A percentile compares a stretch with the other conserved stretches of the same genome.
Evolutionary conservation across 2,329 filamentous ascomycete species (phyloP).

Genomic region (Ophioceras dolichostomum): DNA sequence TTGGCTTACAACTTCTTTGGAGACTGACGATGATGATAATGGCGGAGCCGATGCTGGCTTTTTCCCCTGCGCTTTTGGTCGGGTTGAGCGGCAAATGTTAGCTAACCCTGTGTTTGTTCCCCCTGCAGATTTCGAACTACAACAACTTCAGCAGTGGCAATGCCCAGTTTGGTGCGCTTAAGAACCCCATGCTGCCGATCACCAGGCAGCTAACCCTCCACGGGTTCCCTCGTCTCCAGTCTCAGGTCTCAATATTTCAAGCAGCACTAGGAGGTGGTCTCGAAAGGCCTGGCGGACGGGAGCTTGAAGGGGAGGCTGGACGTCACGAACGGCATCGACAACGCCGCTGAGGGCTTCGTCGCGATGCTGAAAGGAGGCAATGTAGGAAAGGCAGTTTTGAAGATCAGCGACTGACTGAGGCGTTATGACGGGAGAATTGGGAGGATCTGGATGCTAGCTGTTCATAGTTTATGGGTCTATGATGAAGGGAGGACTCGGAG

Average conservation of each 20-base stretch:
- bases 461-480: too few species aligned
- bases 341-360: conserved; percentile 59
- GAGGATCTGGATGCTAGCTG: too few species aligned
- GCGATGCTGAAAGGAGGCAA: conserved; percentile 69
- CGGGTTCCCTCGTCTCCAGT: conserved; percentile 62
- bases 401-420: conserved; percentile 27
- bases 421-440: too few species aligned
- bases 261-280: conserved; percentile 66
- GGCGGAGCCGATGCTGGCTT: too few species aligned
- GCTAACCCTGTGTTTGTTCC: not conserved
- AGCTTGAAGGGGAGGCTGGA: conserved; percentile 58
- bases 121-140: conserved; percentile 56
- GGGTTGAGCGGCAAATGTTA: not conserved
- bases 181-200: conserved; percentile 53
- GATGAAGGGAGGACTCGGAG: too few species aligned
- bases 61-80: too few species aligned
- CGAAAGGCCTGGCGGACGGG: conserved; percentile 66
- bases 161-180: conserved; percentile 50
- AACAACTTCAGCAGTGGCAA: conserved; percentile 62
- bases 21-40: too few species aligned
- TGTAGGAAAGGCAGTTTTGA: conserved; percentile 75
- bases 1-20: too few species aligned
- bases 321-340: conserved; percentile 66
- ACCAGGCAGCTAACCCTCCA: conserved; percentile 56
- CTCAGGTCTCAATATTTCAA: conserved; percentile 52